phyloP scores from a whole-genome alignment of 345 rosid species.

The Aethionema arabicum region DNA sequence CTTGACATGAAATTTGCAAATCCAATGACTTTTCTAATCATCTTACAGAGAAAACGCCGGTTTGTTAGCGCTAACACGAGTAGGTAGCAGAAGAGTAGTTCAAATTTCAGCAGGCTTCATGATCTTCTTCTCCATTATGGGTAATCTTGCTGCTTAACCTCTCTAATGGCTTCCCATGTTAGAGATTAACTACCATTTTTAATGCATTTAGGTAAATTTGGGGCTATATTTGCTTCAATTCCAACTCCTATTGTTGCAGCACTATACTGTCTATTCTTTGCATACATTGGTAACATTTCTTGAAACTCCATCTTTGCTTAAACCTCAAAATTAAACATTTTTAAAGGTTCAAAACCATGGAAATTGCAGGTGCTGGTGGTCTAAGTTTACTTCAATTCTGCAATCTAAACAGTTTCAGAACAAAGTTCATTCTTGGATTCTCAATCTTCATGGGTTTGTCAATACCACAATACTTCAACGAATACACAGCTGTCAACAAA shows the following conservation, averaged over 20 bases:
- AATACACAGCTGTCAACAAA: conserved; percentile 53
- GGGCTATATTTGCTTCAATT: conserved; percentile 86
- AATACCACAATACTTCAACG: conserved; percentile 82
- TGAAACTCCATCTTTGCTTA: background rate
- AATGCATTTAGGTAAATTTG: conserved; percentile 63
- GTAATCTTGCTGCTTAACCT: conserved; percentile 26
- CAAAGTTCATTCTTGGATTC: conserved; percentile 75
- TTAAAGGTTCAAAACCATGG: background rate
- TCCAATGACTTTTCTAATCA: conserved; percentile 4
- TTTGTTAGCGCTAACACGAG: conserved; percentile 75
- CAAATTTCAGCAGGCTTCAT: conserved; percentile 92
- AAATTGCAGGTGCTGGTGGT: conserved; percentile 62
- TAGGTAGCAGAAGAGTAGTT: conserved; percentile 92
- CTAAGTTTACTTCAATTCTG: conserved; percentile 85
- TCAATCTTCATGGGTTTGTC: conserved; percentile 86
- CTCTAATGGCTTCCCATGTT: background rate
- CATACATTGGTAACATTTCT: conserved; percentile 68
- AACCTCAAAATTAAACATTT: background rate
- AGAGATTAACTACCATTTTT: background rate
- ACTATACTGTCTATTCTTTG: conserved; percentile 69
- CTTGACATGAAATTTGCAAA: background rate
- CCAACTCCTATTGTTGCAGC: conserved; percentile 80
- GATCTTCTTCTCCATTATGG: conserved; percentile 93
- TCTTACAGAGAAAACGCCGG: conserved; percentile 83
- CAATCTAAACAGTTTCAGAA: conserved; percentile 80